Evolutionary conservation across 805 yeast species (phyloP), one percentile per base, ranked within the genome.

Genomic region (Wickerhamiella siamensis): DNA sequence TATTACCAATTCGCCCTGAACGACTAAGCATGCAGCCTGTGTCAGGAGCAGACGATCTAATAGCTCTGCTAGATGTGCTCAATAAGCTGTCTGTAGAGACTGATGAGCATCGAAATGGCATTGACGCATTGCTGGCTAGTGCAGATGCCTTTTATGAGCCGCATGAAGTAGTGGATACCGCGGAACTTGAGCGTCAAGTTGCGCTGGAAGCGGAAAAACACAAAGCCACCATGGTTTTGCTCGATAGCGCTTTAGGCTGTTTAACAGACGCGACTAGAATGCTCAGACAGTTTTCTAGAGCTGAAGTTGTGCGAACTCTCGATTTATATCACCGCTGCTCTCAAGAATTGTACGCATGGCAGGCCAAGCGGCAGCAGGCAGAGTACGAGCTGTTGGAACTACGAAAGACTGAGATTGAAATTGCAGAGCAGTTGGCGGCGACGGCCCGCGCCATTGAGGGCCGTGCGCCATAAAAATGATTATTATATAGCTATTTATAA

Each of bases 401-500:
- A 9, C 38, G 19, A 26, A 33, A 27, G 12, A 18, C n/a, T 26
- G 26, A 42, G 9, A 18, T 32, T 3, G 43, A 34, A 2, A 16
- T 43, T 2, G 43, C 36, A 14, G 26, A 26, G 4, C 21, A 39
- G 39, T 34, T 47, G 10, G 6, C 29, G 6, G 29, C n/a, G n/a
- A n/a, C n/a, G n/a, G n/a, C n/a, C n/a, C n/a, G n/a, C n/a, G n/a
- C n/a, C n/a, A n/a, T n/a, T n/a, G n/a, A n/a, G n/a, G n/a, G n/a
- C n/a, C n/a, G n/a, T n/a, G n/a, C n/a, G n/a, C n/a, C n/a, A n/a
- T n/a, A n/a, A n/a, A n/a, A n/a, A n/a, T n/a, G n/a, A n/a, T n/a
- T n/a, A n/a, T n/a, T n/a, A n/a, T n/a, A n/a, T n/a, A n/a, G n/a
- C 27, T 39, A 14, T 59, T 6, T 53, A 54, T 43, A 54, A 57